Evolutionary conservation across 164 flowering plant species (phyloP), one percentile per base, ranked within the genome.

Genomic region (Vitis labrusca): DNA sequence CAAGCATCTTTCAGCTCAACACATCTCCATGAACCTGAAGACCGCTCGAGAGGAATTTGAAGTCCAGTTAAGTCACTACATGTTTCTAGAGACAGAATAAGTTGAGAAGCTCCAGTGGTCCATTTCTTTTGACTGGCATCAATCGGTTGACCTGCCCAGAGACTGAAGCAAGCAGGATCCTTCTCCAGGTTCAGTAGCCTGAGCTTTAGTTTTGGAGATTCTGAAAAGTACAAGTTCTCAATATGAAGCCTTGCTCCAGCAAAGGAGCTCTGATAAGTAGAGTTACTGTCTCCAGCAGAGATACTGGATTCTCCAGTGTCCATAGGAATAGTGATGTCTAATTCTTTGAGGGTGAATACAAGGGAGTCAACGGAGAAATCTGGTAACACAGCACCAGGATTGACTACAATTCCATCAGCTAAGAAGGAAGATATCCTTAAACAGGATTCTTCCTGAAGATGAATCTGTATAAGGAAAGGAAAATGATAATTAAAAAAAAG

Each of bases 401-500:
- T 86, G 65, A 85, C 91, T 59, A 88, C 88, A 65, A 95, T 78
- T 64, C 99, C 99, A 82, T 93, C 99, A 70, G 93, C 96, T 73
- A 95, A 78, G 69, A 95, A 89, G 64, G 99, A 95, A 50, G 80
- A 68, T 69, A 95, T 91, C 76, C 97, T 93, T 76, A 95, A 82
- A 77, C 97, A 95, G 63, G 98, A 85, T 80, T 91, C 94, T 80
- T 95, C 99, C 77, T 93, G 98, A 81, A 95, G 97, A 82, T 89
- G 81, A 72, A 95, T 81, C 99, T 95, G 87, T 30, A 50, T 29
- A 54, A 69, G 37, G 62, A 80, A 50, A 2, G 17, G 58, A 65
- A 71, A 55, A 64, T 10, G 9, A 64, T 15, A 32, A 23, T 52
- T 10, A 15, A 49, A 29, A 32, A 51, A 15, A 65, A 32, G 19